Evolutionary conservation across 495 filamentous ascomycete species (phyloP).

Genomic region (Talaromyces trachyspermus): DNA sequence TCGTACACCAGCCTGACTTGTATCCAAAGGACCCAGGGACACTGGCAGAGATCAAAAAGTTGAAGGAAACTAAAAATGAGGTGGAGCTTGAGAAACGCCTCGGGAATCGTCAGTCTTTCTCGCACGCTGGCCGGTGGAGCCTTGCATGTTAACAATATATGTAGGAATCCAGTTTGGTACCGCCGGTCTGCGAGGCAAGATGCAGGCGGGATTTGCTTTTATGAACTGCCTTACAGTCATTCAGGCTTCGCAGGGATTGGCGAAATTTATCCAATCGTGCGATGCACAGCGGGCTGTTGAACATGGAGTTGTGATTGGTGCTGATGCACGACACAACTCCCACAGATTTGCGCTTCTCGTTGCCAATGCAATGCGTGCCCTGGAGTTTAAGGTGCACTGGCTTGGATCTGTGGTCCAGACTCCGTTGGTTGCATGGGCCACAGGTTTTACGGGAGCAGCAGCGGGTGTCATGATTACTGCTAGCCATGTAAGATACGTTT

Average conservation of each 20-base stretch:
- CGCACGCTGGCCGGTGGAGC: not conserved
- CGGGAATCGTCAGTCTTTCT: conserved; percentile 35
- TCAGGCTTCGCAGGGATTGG: conserved; percentile 65
- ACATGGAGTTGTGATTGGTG: conserved; percentile 54
- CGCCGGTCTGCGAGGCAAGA: conserved; percentile 59
- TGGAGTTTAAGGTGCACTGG: conserved; percentile 55
- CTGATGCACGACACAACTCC: conserved; percentile 64
- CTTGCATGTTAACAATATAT: conserved; percentile 6
- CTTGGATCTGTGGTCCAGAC: conserved; percentile 52
- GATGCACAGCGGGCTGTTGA: conserved; percentile 29
- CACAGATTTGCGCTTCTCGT: conserved; percentile 56
- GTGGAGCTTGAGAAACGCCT: conserved; percentile 51
- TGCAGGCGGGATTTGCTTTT: conserved; percentile 63
- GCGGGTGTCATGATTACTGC: conserved; percentile 71
- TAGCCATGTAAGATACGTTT: conserved; percentile 53
- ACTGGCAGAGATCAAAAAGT: conserved; percentile 49
- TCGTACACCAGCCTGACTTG: conserved; percentile 1
- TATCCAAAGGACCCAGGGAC: conserved; percentile 43
- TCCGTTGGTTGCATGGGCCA: conserved; percentile 62
- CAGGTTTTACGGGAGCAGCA: conserved; percentile 46
- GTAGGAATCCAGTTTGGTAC: conserved; percentile 62
- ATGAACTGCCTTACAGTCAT: conserved; percentile 67
- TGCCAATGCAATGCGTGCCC: conserved; percentile 55
- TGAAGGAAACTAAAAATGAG: conserved; percentile 40
- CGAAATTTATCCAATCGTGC: conserved; percentile 47